A percentile compares a stretch with the other conserved stretches of the same genome.
Evolutionary conservation across 805 yeast genomes (phyloP).

Genomic region (Ogataea pini): DNA sequence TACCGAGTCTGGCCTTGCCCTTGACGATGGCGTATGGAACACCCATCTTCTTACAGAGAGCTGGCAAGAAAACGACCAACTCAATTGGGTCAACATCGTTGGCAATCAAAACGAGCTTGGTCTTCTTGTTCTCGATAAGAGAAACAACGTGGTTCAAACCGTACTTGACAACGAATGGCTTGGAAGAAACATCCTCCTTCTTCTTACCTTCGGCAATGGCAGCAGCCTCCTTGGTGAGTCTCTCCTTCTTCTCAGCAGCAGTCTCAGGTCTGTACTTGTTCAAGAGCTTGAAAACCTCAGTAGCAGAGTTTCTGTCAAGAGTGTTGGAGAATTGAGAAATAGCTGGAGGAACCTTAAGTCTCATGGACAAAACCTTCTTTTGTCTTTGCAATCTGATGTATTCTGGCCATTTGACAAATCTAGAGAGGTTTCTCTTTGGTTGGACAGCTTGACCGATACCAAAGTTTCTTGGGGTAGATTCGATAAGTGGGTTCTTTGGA

Average conservation of each 20-base stretch:
- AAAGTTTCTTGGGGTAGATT: conserved; percentile 83
- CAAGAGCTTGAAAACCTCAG: conserved; percentile 92
- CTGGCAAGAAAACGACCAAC: conserved; percentile 93
- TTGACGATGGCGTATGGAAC: conserved; percentile 95
- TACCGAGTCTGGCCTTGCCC: conserved; percentile 97
- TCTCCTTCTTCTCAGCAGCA: conserved; percentile 93
- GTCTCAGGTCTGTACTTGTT: conserved; percentile 99
- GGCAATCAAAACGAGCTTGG: conserved; percentile 92
- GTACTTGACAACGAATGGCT: conserved; percentile 93
- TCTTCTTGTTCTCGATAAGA: conserved; percentile 94
- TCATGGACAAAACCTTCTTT: conserved; percentile 87
- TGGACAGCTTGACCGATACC: conserved; percentile 94
- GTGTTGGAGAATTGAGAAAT: conserved; percentile 92
- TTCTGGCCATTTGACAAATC: conserved; percentile 98
- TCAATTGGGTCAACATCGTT: conserved; percentile 98
- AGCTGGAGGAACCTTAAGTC: conserved; percentile 98
- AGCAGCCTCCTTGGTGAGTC: conserved; percentile 96
- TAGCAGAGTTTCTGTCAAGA: conserved; percentile 96
- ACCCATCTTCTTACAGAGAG: conserved; percentile 98
- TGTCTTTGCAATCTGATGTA: conserved; percentile 97
- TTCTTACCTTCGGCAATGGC: conserved; percentile 97
- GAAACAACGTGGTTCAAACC: conserved; percentile 98
- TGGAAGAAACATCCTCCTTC: conserved; percentile 91
- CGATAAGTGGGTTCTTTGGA: conserved; percentile 77
- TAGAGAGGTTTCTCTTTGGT: conserved; percentile 90